phyloP scores from a whole-genome alignment of 352 stramenopile species.

The Elongisporangium anandrum region DNA sequence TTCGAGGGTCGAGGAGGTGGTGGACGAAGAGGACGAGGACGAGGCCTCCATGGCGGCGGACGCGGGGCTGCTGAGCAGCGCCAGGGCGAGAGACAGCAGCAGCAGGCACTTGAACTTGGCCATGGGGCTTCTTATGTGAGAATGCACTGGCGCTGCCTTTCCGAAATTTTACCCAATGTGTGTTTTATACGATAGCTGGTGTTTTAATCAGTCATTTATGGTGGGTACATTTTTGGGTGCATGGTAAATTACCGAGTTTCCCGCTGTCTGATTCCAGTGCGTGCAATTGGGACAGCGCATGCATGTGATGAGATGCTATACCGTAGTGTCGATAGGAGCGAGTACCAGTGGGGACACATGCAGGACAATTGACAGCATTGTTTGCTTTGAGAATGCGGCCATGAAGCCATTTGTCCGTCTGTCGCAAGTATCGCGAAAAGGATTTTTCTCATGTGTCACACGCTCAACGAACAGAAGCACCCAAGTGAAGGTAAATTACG shows the following conservation, averaged over 20 bases:
- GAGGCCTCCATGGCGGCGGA: background rate
- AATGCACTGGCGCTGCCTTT: background rate
- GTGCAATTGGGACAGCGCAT: no score
- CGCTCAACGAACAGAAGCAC: no score
- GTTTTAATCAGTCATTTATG: background rate
- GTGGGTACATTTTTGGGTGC: background rate
- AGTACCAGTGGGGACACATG: no score
- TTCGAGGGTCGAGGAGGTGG: background rate
- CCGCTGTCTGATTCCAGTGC: background rate
- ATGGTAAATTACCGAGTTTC: background rate
- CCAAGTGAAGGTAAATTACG: no score
- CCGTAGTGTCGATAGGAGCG: no score
- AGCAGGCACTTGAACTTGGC: background rate
- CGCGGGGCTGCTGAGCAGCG: background rate
- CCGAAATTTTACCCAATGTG: background rate
- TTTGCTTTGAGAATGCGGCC: no score
- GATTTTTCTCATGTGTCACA: background rate
- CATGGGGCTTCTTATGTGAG: background rate
- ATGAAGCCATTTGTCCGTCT: background rate
- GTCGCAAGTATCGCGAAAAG: background rate
- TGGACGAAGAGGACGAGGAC: background rate
- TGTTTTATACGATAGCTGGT: background rate
- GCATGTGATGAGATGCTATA: no score
- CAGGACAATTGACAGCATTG: no score
- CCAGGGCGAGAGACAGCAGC: background rate